phyloP scores from a whole-genome alignment of 306 rosid genomes.

The Sechiopsis laciniata region DNA sequence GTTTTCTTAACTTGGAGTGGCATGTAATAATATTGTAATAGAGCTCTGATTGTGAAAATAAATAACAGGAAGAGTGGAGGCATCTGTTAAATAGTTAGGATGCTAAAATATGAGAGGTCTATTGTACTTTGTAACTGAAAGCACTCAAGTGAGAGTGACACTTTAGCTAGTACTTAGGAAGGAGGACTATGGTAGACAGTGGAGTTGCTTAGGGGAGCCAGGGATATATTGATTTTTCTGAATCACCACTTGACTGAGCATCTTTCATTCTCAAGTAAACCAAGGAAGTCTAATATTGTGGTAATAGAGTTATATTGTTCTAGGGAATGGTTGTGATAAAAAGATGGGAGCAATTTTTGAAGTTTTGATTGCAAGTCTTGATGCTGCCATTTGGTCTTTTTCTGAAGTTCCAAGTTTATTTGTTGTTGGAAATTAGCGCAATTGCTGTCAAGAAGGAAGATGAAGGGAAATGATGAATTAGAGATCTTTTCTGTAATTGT shows the following conservation, averaged over 20 bases:
- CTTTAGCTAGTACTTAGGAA: background rate
- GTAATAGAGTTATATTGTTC: too few species aligned
- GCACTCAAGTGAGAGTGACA: background rate
- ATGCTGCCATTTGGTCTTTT: too few species aligned
- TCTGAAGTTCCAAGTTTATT: too few species aligned
- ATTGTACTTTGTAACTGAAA: background rate
- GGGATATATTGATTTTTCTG: too few species aligned
- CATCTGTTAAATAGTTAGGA: constrained; percentile 7
- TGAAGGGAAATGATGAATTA: too few species aligned
- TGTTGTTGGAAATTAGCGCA: too few species aligned
- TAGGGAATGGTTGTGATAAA: too few species aligned
- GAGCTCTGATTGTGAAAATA: background rate
- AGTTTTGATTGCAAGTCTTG: too few species aligned
- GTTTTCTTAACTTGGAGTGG: constrained; percentile 14
- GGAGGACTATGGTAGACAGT: background rate
- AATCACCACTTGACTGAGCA: background rate
- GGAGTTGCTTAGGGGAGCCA: background rate
- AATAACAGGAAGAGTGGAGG: background rate
- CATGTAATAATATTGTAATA: background rate
- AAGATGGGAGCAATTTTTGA: too few species aligned
- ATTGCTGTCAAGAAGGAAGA: too few species aligned
- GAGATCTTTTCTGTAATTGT: too few species aligned
- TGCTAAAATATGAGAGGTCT: background rate
- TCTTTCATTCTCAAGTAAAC: background rate
- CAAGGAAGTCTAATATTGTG: too few species aligned